phyloP scores from a whole-genome alignment of 805 yeast species.

The Sungouiella thailandica region DNA sequence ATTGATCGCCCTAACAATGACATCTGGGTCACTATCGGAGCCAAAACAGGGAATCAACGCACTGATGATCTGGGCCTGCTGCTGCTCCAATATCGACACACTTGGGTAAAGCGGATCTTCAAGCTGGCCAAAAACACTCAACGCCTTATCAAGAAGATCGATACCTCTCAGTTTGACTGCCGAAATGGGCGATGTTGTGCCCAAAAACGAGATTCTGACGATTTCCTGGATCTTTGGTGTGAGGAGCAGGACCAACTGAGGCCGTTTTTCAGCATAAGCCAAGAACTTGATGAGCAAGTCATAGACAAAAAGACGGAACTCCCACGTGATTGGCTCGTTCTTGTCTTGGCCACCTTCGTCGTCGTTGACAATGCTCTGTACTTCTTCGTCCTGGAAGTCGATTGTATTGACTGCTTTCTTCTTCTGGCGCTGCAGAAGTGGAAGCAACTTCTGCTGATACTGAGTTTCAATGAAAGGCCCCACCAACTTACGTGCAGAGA shows the following conservation, averaged over 20 bases:
- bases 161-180: constrained; percentile 63
- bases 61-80: constrained; percentile 89
- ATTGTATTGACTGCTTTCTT: constrained; percentile 20
- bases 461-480: constrained; percentile 34
- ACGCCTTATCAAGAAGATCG: constrained; percentile 55
- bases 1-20: constrained; percentile 72
- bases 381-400: constrained; percentile 38
- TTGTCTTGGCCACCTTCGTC: constrained; percentile 35
- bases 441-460: constrained; percentile 36
- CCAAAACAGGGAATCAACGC: constrained; percentile 86
- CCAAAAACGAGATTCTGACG: constrained; percentile 72
- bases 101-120: constrained; percentile 72
- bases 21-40: constrained; percentile 62
- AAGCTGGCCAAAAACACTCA: constrained; percentile 55
- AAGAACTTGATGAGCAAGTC: constrained; percentile 43
- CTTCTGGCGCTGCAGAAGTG: constrained; percentile 39
- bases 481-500: constrained; percentile 39
- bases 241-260: constrained; percentile 35
- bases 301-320: constrained; percentile 46
- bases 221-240: constrained; percentile 54
- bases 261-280: constrained; percentile 32
- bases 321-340: constrained; percentile 56
- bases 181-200: constrained; percentile 68
- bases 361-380: constrained; percentile 34
- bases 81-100: constrained; percentile 75